Conservation (phyloP, 2,329 filamentous ascomycete species). For the Albophoma yamanashiensis region DNA sequence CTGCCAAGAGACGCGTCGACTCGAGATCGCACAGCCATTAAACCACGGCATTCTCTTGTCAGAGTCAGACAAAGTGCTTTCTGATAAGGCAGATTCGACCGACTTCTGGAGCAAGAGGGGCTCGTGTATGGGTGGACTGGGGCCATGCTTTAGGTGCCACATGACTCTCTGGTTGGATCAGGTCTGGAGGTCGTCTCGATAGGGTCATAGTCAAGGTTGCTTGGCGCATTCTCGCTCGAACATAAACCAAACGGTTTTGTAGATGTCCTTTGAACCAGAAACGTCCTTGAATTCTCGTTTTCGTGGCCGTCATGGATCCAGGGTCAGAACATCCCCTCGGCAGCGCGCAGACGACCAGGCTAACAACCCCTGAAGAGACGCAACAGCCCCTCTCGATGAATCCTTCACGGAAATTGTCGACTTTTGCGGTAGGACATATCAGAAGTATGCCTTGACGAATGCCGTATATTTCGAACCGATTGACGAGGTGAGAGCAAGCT, state of each 20-base stretch:
- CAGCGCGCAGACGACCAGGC: constrained; percentile 4
- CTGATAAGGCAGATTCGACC: constrained; percentile 12
- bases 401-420: constrained; percentile 47
- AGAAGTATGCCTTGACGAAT: constrained; percentile 55
- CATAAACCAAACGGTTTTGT: background rate
- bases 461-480: constrained; percentile 57
- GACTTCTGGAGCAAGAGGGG: constrained; percentile 14
- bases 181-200: background rate
- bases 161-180: constrained; percentile 12
- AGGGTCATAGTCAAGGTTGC: background rate
- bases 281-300: background rate
- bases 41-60: background rate
- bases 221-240: background rate
- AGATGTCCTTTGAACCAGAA: background rate
- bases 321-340: constrained; percentile 16
- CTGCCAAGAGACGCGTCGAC: background rate
- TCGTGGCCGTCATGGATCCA: constrained; percentile 13
- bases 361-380: constrained; percentile 27
- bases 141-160: constrained; percentile 20
- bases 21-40: background rate
- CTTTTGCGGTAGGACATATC: constrained; percentile 54
- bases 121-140: constrained; percentile 17
- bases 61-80: background rate
- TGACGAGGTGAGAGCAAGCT: constrained; percentile 48
- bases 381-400: constrained; percentile 44